These are phyloP conservation scores for Suillus placidus DNA, from an alignment of 768 basidiomycete species.

Conservation along the genomic window DNA sequence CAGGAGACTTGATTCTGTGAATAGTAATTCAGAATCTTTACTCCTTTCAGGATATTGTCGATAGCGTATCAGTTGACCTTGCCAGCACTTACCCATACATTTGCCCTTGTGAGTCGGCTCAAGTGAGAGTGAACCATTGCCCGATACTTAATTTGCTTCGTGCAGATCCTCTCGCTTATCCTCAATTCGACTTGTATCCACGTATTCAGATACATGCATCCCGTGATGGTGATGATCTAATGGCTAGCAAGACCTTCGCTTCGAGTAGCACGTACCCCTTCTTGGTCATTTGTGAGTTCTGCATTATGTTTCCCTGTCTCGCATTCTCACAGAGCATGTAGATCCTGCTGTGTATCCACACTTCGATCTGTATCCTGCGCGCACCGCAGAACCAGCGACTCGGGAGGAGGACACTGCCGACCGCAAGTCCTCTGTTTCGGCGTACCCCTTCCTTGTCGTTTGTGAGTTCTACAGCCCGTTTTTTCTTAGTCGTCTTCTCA, in stretches of 20 bases:
- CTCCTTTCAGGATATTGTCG: not conserved
- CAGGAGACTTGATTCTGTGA: not conserved
- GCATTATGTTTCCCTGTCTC: not conserved
- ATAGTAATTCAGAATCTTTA: not conserved
- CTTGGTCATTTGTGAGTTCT: slow-evolving; percentile 18
- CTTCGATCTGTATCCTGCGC: slow-evolving; percentile 29
- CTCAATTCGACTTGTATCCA: slow-evolving; percentile 39
- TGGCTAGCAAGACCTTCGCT: not conserved
- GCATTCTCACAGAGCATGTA: slow-evolving; percentile 1
- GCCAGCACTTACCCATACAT: slow-evolving; percentile 7
- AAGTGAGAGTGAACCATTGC: not conserved
- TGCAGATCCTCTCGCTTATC: slow-evolving; percentile 29
- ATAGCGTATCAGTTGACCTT: slow-evolving; percentile 7
- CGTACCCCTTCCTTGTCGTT: slow-evolving; percentile 18
- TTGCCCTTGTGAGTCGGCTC: slow-evolving; percentile 11
- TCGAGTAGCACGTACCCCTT: slow-evolving; percentile 18
- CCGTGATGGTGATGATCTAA: not conserved
- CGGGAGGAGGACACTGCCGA: not conserved
- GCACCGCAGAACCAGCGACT: slow-evolving; percentile 18
- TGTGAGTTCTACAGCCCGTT: slow-evolving; percentile 13
- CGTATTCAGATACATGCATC: not conserved
- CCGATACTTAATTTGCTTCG: not conserved
- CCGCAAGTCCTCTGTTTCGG: not conserved
- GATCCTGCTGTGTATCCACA: slow-evolving; percentile 33
- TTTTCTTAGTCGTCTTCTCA: slow-evolving; percentile 1